These are phyloP conservation scores for Petunia secreta DNA, from an alignment of 257 asterid genomes.

Conservation along the genomic window DNA sequence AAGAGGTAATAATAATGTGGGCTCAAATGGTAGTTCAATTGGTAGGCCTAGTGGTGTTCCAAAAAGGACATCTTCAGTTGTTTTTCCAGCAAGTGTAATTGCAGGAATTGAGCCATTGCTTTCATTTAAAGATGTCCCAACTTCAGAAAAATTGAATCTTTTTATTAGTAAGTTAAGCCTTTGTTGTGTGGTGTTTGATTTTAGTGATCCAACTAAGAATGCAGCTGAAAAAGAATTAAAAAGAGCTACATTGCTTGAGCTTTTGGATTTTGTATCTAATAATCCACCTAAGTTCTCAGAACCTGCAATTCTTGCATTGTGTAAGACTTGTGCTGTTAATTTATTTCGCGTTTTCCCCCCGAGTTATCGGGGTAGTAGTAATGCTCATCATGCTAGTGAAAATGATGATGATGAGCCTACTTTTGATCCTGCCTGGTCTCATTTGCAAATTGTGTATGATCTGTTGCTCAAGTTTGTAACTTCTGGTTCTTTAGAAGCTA, in stretches of 20 bases:
- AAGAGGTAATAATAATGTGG: slow-evolving; percentile 44
- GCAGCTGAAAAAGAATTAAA: slow-evolving; percentile 71
- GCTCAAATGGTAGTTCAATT: slow-evolving; percentile 32
- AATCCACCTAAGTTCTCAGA: slow-evolving; percentile 66
- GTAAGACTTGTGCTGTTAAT: slow-evolving; percentile 81
- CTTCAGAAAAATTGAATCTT: slow-evolving; percentile 72
- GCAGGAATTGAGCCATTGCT: slow-evolving; percentile 82
- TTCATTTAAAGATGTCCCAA: slow-evolving; percentile 77
- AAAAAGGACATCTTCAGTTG: slow-evolving; percentile 61
- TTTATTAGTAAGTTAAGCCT: slow-evolving; percentile 88
- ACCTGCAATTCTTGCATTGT: slow-evolving; percentile 67
- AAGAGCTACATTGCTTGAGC: slow-evolving; percentile 74
- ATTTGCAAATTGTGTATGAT: slow-evolving; percentile 78
- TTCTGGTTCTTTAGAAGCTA: slow-evolving; percentile 66
- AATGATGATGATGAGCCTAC: slow-evolving; percentile 72
- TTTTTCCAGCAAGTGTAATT: slow-evolving; percentile 65
- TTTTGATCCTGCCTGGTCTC: slow-evolving; percentile 87
- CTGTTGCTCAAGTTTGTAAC: slow-evolving; percentile 70
- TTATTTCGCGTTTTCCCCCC: slow-evolving; percentile 81
- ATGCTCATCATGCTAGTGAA: slow-evolving; percentile 35
- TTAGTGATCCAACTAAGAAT: slow-evolving; percentile 59
- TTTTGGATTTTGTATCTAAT: slow-evolving; percentile 67
- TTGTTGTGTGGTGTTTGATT: slow-evolving; percentile 81
- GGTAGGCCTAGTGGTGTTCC: slow-evolving; percentile 38
- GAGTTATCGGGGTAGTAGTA: slow-evolving; percentile 38